Conservation (phyloP, 2,329 filamentous ascomycete genomes). For the Juglanconis sp. region DNA sequence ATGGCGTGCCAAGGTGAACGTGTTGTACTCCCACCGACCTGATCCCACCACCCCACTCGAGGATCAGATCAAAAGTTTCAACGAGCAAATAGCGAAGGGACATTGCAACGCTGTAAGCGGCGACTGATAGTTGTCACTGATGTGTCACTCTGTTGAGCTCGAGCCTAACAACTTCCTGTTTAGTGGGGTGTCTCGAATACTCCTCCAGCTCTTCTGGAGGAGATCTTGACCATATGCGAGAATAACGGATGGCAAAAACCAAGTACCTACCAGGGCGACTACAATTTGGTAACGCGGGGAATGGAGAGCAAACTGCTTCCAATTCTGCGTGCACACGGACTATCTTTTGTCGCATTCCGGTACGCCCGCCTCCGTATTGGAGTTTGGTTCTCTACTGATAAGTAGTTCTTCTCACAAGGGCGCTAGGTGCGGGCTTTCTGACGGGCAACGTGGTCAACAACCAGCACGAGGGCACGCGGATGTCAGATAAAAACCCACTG, state of each 20-base stretch:
- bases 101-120: slow-evolving; percentile 29
- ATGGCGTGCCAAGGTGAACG: slow-evolving; percentile 23
- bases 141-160: neutral
- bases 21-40: slow-evolving; percentile 33
- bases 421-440: slow-evolving; percentile 17
- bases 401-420: too few species aligned
- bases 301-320: slow-evolving; percentile 34
- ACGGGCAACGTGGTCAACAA: slow-evolving; percentile 18
- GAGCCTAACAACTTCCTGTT: neutral
- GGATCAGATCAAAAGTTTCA: slow-evolving; percentile 32
- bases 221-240: slow-evolving; percentile 31
- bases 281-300: slow-evolving; percentile 33
- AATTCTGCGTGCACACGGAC: slow-evolving; percentile 29
- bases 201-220: slow-evolving; percentile 24
- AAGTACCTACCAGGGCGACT: slow-evolving; percentile 36
- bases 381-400: too few species aligned
- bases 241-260: slow-evolving; percentile 32
- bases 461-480: slow-evolving; percentile 18
- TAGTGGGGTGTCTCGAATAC: slow-evolving; percentile 39
- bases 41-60: slow-evolving; percentile 31
- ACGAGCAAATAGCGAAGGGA: slow-evolving; percentile 28
- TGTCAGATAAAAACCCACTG: slow-evolving; percentile 16
- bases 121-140: too few species aligned
- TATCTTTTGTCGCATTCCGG: slow-evolving; percentile 19
- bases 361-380: too few species aligned